These are phyloP conservation scores for Paramecium biaurelia DNA, from an alignment of 73 alveolate species.

Conservation along the genomic window DNA sequence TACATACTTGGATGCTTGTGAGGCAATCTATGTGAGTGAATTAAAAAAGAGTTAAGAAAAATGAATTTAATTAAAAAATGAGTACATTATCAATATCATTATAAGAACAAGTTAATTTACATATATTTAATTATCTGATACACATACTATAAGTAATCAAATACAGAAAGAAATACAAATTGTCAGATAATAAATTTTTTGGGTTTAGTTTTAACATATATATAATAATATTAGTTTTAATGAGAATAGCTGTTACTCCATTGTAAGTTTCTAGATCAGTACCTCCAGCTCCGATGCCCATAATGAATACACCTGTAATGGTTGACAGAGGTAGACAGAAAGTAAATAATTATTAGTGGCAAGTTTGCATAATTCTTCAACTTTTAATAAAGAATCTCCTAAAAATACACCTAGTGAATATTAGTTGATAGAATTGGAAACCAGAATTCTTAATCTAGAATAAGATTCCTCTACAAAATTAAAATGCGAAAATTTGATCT, in stretches of 20 bases:
- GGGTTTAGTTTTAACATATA: background rate
- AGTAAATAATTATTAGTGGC: background rate
- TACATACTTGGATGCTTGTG: constrained; percentile 22
- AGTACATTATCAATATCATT: background rate
- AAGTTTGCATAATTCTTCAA: background rate
- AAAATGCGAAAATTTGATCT: background rate
- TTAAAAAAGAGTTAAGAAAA: background rate
- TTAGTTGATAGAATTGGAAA: background rate
- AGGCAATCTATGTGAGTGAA: background rate
- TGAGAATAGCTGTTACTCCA: background rate
- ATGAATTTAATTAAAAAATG: background rate
- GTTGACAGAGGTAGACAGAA: constrained; percentile 44
- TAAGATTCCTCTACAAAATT: background rate
- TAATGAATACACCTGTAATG: background rate
- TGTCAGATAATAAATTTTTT: background rate
- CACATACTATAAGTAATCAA: background rate
- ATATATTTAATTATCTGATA: background rate
- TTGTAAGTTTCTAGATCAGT: background rate
- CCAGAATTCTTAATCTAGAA: constrained; percentile 8
- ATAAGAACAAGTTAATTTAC: background rate
- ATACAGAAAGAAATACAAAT: background rate
- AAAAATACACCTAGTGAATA: background rate
- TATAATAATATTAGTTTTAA: background rate
- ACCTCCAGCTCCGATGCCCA: background rate
- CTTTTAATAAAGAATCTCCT: constrained; percentile 9